Evolutionary conservation across 2,329 filamentous ascomycete genomes (phyloP).

Genomic region (Beauveria rudraprayagi): DNA sequence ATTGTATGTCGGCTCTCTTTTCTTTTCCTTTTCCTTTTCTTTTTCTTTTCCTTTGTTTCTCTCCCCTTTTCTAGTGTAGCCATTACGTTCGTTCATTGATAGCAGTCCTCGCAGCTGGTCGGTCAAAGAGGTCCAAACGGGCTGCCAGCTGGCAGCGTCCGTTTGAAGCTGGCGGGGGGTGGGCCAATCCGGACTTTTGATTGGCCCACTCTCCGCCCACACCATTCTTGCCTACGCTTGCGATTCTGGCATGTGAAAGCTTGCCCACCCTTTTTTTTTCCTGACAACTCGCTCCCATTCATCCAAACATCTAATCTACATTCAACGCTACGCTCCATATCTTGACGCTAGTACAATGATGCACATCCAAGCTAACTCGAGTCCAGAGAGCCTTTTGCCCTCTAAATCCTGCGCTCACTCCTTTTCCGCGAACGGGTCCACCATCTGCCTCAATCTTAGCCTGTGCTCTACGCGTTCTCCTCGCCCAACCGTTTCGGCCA

Average conservation of each 20-base stretch:
- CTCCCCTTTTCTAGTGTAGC: neutral
- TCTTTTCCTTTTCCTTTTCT: neutral
- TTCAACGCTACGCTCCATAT: neutral
- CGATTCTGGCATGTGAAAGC: slow-evolving; percentile 8
- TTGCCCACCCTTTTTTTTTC: neutral
- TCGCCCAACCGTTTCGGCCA: slow-evolving; percentile 5
- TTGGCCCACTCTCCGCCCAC: slow-evolving; percentile 1
- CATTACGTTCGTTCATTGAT: too few relatives aligned
- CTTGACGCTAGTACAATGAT: neutral
- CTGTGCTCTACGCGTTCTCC: neutral
- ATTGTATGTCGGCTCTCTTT: neutral
- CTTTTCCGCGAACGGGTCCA: neutral
- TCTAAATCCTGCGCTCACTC: neutral
- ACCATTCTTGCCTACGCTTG: slow-evolving; percentile 6
- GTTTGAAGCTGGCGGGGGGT: slow-evolving; percentile 1
- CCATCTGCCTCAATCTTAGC: neutral
- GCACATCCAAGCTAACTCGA: neutral
- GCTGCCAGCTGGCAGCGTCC: slow-evolving; percentile 2
- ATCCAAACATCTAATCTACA: slow-evolving; percentile 5
- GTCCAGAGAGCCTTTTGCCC: neutral
- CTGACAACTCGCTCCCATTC: neutral
- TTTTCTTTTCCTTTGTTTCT: neutral
- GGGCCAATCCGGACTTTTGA: neutral
- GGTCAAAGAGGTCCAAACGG: neutral
- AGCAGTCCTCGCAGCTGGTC: neutral